A percentile compares a stretch with the other conserved stretches of the same genome.
phyloP scores from a whole-genome alignment of 176 grass and related monocot genomes.

The Aegilops longissima region DNA sequence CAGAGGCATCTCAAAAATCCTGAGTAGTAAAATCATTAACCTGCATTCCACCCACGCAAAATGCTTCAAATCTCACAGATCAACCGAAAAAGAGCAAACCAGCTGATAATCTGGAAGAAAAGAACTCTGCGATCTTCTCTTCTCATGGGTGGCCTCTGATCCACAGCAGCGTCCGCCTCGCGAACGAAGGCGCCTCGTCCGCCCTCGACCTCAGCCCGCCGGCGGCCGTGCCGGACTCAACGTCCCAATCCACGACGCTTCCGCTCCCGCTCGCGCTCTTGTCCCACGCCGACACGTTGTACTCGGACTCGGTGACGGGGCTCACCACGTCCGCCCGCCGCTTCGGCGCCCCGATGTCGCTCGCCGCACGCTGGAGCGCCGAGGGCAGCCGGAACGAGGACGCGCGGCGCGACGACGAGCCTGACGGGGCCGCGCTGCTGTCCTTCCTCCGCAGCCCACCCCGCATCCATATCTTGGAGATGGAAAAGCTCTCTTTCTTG shows the following conservation, averaged over 20 bases:
- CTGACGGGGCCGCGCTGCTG: background rate
- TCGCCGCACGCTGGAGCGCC: constrained; percentile 38
- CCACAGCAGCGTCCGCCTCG: constrained; percentile 85
- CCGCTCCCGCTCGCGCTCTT: constrained; percentile 57
- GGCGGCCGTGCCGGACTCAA: constrained; percentile 41
- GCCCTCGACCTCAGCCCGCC: constrained; percentile 44
- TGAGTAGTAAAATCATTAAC: too few relatives aligned
- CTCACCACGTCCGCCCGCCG: constrained; percentile 48
- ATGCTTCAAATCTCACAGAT: background rate
- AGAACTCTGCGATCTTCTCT: background rate
- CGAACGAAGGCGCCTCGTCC: constrained; percentile 93
- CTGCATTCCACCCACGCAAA: background rate
- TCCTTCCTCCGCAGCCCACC: constrained; percentile 43
- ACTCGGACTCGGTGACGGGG: constrained; percentile 68
- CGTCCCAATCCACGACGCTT: constrained; percentile 64
- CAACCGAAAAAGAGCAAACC: background rate
- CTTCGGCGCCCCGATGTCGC: constrained; percentile 46
- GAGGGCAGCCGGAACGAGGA: constrained; percentile 69
- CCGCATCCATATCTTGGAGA: constrained; percentile 93
- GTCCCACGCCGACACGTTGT: constrained; percentile 73
- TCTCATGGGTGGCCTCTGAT: constrained; percentile 67
- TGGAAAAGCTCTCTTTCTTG: constrained; percentile 76
- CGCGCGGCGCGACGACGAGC: constrained; percentile 39
- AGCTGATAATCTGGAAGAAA: constrained; percentile 6
- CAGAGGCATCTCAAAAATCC: background rate